Evolutionary conservation across 768 basidiomycete species (phyloP).

Genomic region (Coprinopsis strossmayeri): DNA sequence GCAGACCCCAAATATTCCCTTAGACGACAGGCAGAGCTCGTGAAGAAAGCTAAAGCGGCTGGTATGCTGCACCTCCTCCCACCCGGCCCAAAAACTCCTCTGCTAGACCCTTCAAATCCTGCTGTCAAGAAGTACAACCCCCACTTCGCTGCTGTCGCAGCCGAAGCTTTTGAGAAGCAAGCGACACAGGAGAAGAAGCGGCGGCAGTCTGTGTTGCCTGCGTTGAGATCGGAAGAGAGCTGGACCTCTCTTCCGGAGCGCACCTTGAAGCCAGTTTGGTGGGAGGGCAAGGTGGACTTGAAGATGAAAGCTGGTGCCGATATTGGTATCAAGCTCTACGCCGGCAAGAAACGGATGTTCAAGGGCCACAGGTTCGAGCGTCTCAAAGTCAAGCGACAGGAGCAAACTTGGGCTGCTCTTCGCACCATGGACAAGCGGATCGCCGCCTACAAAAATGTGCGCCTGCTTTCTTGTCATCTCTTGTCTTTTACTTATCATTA

Average conservation of each 20-base stretch:
- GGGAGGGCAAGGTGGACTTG: conserved; percentile 36
- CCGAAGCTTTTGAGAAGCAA: conserved; percentile 11
- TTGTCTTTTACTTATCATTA: conserved; percentile 7
- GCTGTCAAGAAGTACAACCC: conserved; percentile 9
- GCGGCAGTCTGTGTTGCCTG: conserved; percentile 2
- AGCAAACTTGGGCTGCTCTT: conserved; percentile 50
- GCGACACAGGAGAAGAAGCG: conserved; percentile 5
- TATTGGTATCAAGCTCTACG: conserved; percentile 60
- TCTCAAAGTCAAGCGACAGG: conserved; percentile 35
- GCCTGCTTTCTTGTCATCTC: conserved; percentile 18
- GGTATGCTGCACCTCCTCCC: conserved; percentile 58
- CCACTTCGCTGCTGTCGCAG: conserved; percentile 1
- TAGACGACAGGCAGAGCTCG: conserved; percentile 70
- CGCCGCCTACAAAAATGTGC: conserved; percentile 56
- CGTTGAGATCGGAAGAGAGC: conserved; percentile 1
- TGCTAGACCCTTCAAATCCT: conserved; percentile 6
- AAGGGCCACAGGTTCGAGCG: conserved; percentile 91
- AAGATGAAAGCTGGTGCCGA: conserved; percentile 43
- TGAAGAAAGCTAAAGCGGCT: conserved; percentile 59
- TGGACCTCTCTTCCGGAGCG: conserved; percentile 9
- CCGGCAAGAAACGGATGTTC: conserved; percentile 80
- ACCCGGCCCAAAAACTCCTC: conserved; percentile 50
- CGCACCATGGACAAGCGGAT: conserved; percentile 67
- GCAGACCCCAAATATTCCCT: conserved; percentile 64
- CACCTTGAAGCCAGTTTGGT: conserved; percentile 30